A percentile compares a stretch with the other conserved stretches of the same genome.
phyloP scores from a whole-genome alignment of 257 asterid genomes.

The Marsdenia floribunda region DNA sequence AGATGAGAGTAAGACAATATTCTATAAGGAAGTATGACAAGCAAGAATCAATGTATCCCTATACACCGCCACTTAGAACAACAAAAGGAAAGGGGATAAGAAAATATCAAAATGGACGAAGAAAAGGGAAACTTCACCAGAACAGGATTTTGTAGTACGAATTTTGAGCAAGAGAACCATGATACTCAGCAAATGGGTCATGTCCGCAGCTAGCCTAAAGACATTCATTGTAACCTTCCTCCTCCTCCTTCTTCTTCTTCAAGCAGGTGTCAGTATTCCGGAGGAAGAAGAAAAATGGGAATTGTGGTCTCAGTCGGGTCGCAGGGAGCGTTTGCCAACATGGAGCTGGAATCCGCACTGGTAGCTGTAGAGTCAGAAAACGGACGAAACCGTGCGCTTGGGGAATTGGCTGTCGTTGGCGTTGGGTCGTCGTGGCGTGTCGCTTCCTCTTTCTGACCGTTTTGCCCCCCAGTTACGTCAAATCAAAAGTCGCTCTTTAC shows the following conservation, averaged over 20 bases:
- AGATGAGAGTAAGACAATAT: too few species aligned
- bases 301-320: background rate
- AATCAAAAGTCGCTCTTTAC: background rate
- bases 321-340: background rate
- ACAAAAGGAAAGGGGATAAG: too few species aligned
- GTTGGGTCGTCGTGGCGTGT: background rate
- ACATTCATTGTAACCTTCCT: slow-evolving; percentile 24
- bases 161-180: slow-evolving; percentile 41
- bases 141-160: slow-evolving; percentile 43
- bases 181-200: slow-evolving; percentile 45
- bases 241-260: background rate
- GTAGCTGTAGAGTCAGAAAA: background rate
- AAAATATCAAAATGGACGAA: background rate
- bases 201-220: slow-evolving; percentile 42
- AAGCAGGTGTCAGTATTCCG: background rate
- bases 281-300: background rate
- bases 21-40: too few species aligned
- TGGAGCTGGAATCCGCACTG: background rate
- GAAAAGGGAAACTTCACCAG: slow-evolving; percentile 20
- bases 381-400: background rate
- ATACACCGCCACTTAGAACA: too few species aligned
- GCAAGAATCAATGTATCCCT: too few species aligned
- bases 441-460: background rate
- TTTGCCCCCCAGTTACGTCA: background rate
- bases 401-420: background rate